Evolutionary conservation across 78 protist species (phyloP).

Genomic region (Emiliania huxleyi): DNA sequence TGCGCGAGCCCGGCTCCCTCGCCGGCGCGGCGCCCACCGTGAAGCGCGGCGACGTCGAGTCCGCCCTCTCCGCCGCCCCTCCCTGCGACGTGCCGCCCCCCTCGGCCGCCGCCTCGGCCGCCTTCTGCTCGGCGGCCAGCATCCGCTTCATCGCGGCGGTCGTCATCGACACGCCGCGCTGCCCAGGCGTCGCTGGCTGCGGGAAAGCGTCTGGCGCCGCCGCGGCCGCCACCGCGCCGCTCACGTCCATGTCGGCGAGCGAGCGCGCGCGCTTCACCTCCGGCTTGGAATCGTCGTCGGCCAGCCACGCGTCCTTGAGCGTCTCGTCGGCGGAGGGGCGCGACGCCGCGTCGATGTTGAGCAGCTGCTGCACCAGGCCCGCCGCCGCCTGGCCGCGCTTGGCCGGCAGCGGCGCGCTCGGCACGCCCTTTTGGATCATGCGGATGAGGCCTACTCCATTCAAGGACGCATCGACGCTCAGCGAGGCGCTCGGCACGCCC

Average conservation of each 20-base stretch:
- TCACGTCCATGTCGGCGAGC: neutral
- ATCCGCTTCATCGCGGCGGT: neutral
- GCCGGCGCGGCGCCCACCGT: too few species aligned
- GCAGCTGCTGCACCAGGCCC: neutral
- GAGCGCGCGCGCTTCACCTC: neutral
- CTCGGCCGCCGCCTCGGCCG: neutral
- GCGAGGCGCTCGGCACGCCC: too few species aligned
- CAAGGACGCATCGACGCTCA: too few species aligned
- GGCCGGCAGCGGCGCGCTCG: neutral
- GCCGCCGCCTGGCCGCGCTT: too few species aligned
- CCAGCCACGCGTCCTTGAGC: neutral
- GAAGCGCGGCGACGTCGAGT: neutral
- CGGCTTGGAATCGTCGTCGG: neutral
- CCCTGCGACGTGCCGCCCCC: neutral
- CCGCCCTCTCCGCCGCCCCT: neutral
- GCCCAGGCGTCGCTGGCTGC: too few species aligned
- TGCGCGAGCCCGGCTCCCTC: neutral
- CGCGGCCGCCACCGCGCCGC: neutral
- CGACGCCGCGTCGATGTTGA: neutral
- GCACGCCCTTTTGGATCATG: neutral
- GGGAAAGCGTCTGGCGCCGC: too few species aligned
- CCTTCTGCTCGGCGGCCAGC: neutral
- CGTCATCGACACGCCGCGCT: neutral
- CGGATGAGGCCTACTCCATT: neutral
- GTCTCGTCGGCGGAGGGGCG: neutral